phyloP scores from a whole-genome alignment of 2,329 filamentous ascomycete species.

The Balansia obtecta region DNA sequence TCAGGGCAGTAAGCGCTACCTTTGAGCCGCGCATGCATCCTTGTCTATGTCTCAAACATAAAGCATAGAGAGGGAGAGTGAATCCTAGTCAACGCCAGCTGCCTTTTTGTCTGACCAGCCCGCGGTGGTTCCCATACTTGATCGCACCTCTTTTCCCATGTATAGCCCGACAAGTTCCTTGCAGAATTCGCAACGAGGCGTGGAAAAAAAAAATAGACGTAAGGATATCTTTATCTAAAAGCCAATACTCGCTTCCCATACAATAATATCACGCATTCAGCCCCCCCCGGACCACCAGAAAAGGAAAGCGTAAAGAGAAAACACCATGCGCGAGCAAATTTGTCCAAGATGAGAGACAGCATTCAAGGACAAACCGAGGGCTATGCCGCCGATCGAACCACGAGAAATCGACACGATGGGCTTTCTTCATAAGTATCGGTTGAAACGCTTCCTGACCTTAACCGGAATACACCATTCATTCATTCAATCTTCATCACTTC shows the following conservation, averaged over 20 bases:
- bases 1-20: too few species aligned
- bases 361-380: too few species aligned
- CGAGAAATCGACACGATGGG: background rate
- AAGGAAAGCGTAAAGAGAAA: background rate
- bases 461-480: background rate
- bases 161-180: background rate
- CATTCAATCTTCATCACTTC: conserved; percentile 33
- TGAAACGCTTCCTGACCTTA: background rate
- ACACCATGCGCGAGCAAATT: background rate
- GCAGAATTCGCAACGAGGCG: background rate
- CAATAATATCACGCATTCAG: too few species aligned
- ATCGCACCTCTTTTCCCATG: background rate
- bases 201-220: background rate
- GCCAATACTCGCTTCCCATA: background rate
- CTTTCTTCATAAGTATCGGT: background rate
- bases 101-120: too few species aligned
- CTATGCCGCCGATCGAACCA: too few species aligned
- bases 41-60: too few species aligned
- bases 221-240: conserved; percentile 4
- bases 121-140: background rate
- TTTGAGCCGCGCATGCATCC: too few species aligned
- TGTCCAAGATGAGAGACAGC: too few species aligned
- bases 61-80: too few species aligned
- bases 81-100: too few species aligned
- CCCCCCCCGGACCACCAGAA: too few species aligned